These are phyloP conservation scores for Xylaria sp. DNA, from an alignment of 2,329 filamentous ascomycete species.

Conservation along the genomic window DNA sequence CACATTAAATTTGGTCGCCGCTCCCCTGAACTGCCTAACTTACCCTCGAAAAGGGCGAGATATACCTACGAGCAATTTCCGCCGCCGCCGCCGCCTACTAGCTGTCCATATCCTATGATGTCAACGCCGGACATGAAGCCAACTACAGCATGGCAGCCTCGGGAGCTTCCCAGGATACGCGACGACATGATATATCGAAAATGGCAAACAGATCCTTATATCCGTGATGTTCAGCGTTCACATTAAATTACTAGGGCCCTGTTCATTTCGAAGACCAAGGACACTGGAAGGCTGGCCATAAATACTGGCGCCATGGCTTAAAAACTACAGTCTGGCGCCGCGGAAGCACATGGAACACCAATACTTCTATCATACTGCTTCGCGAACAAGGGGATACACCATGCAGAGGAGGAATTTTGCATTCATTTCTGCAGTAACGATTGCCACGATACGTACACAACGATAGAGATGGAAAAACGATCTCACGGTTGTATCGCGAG, in stretches of 20 bases:
- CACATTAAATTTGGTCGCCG: conserved; percentile 50
- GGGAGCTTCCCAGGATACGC: conserved; percentile 60
- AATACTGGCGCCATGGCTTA: too few relatives aligned
- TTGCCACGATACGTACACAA: neutral
- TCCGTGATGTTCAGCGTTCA: conserved; percentile 49
- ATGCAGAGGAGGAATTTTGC: neutral
- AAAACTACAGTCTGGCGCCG: too few relatives aligned
- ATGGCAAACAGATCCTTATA: conserved; percentile 64
- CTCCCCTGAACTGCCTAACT: conserved; percentile 47
- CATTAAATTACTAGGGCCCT: conserved; percentile 16
- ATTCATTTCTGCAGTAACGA: neutral
- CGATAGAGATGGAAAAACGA: neutral
- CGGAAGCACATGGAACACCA: too few relatives aligned
- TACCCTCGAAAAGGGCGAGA: conserved; percentile 62
- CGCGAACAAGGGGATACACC: neutral
- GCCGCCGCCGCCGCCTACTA: conserved; percentile 49
- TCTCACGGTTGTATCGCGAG: conserved; percentile 5
- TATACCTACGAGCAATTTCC: conserved; percentile 61
- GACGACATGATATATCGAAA: conserved; percentile 61
- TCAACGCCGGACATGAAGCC: conserved; percentile 53
- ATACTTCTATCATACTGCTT: neutral
- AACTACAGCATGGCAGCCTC: conserved; percentile 52
- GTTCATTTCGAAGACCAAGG: conserved; percentile 5
- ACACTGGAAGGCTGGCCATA: too few relatives aligned
- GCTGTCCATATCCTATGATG: conserved; percentile 47